A percentile compares a stretch with the other conserved stretches of the same genome.
phyloP scores from a whole-genome alignment of 164 flowering plant species.

The Liquidambar formosana region DNA sequence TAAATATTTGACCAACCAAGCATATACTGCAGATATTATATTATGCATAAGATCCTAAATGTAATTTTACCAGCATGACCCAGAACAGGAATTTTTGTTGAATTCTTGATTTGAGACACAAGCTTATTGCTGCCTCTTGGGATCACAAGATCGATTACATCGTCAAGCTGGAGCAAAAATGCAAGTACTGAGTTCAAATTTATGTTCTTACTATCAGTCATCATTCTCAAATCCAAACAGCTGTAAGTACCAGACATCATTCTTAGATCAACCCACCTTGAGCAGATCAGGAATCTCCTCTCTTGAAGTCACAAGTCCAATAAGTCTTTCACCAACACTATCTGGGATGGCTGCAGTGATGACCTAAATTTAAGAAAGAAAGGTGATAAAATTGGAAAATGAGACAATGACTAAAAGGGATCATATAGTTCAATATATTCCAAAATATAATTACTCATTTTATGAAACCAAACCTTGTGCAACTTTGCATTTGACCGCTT shows the following conservation, averaged over 20 bases:
- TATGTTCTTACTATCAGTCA: neutral
- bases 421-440: neutral
- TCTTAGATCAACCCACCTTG: slow-evolving; percentile 47
- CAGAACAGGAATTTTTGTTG: slow-evolving; percentile 96
- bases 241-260: neutral
- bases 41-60: neutral
- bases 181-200: slow-evolving; percentile 3
- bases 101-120: slow-evolving; percentile 85
- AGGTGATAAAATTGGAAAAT: neutral
- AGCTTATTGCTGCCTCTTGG: slow-evolving; percentile 99
- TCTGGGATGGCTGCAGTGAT: slow-evolving; percentile 82
- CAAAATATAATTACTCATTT: neutral
- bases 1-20: neutral
- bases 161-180: slow-evolving; percentile 76
- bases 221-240: neutral
- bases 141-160: slow-evolving; percentile 98
- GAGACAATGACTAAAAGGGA: neutral
- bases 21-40: neutral
- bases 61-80: slow-evolving; percentile 86
- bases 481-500: slow-evolving; percentile 79
- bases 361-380: slow-evolving; percentile 40
- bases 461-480: slow-evolving; percentile 66
- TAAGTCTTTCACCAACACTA: slow-evolving; percentile 71
- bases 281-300: slow-evolving; percentile 96
- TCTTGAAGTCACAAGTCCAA: slow-evolving; percentile 94